These are phyloP conservation scores for Hordeum vulgare DNA, from an alignment of 176 grass and related monocot species.

Conservation along the genomic window MorexV3_pseudomolecules_assembly NC_058522.1:490294277-490294776, in stretches of 20 bases:
- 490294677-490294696: slow-evolving; percentile 56
- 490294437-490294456: background rate
- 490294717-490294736: slow-evolving; percentile 73
- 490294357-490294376: slow-evolving; percentile 56
- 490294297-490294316: background rate
- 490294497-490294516: background rate
- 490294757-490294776: slow-evolving; percentile 76
- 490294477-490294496: background rate
- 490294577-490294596: slow-evolving; percentile 73
- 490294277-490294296: background rate
- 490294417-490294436: background rate
- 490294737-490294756: slow-evolving; percentile 79
- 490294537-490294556: slow-evolving; percentile 67
- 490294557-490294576: slow-evolving; percentile 69
- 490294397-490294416: slow-evolving; percentile 10
- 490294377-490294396: slow-evolving; percentile 73
- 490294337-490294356: slow-evolving; percentile 44
- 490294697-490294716: slow-evolving; percentile 45
- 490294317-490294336: slow-evolving; percentile 57
- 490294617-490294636: slow-evolving; percentile 56
- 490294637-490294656: slow-evolving; percentile 61
- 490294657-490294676: slow-evolving; percentile 70
- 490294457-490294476: background rate
- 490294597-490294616: slow-evolving; percentile 70
- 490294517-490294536: slow-evolving; percentile 70